A percentile compares a stretch with the other conserved stretches of the same genome.
Evolutionary conservation across 2,329 filamentous ascomycete genomes (phyloP).

Genomic region (Ophiostoma piceae): DNA sequence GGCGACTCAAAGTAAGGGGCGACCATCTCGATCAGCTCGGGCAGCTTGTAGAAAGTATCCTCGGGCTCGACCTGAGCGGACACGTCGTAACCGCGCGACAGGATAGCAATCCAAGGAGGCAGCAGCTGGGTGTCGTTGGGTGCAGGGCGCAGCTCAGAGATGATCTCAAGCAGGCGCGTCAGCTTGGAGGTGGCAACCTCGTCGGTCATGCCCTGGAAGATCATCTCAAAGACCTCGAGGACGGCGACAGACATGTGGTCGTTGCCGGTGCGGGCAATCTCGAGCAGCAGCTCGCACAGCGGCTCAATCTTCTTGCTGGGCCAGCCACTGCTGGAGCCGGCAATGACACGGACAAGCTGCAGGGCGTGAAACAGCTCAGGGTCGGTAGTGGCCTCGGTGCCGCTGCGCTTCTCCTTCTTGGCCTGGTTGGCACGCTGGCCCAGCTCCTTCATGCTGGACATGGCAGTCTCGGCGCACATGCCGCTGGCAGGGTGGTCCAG

Average conservation of each 20-base stretch:
- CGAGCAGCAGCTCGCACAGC: conserved; percentile 80
- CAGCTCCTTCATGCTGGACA: conserved; percentile 73
- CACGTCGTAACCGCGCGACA: conserved; percentile 91
- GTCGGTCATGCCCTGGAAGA: conserved; percentile 87
- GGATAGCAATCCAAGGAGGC: conserved; percentile 91
- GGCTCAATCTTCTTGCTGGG: conserved; percentile 92
- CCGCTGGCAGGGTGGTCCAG: conserved; percentile 92
- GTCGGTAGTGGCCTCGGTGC: conserved; percentile 56
- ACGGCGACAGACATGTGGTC: conserved; percentile 95
- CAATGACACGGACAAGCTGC: conserved; percentile 86
- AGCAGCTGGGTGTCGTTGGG: conserved; percentile 91
- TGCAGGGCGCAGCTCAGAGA: conserved; percentile 83
- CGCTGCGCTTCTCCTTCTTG: conserved; percentile 63
- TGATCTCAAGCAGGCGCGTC: conserved; percentile 81
- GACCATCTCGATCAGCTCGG: conserved; percentile 75
- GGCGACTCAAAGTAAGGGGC: conserved; percentile 77
- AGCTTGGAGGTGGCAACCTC: conserved; percentile 86
- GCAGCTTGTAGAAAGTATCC: conserved; percentile 86
- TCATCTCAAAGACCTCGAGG: conserved; percentile 96
- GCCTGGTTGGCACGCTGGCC: conserved; percentile 56
- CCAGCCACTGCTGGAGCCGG: conserved; percentile 84
- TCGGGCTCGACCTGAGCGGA: conserved; percentile 82
- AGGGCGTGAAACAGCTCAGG: conserved; percentile 85
- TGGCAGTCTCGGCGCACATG: conserved; percentile 88
- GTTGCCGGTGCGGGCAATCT: conserved; percentile 83